phyloP scores from a whole-genome alignment of 1,284 basidiomycete genomes.

The Hemileia vastatrix region DNA sequence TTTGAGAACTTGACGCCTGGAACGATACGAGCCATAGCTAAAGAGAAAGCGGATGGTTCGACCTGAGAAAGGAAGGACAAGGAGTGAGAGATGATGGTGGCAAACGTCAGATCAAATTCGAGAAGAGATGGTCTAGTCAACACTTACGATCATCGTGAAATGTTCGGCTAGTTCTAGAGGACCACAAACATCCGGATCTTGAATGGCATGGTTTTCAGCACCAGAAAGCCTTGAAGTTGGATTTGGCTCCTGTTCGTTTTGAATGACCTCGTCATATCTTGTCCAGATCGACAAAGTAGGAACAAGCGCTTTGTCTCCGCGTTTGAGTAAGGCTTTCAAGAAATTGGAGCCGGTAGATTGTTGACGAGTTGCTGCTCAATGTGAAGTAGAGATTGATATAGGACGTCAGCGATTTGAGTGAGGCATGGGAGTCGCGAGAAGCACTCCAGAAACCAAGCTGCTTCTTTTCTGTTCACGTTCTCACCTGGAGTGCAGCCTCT shows the following conservation, averaged over 20 bases:
- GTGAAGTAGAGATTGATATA: too few relatives aligned
- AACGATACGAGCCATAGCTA: neutral
- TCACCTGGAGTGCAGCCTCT: slow-evolving; percentile 29
- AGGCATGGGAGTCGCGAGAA: too few relatives aligned
- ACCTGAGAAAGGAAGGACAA: slow-evolving; percentile 17
- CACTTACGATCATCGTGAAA: slow-evolving; percentile 25
- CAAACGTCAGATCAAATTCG: slow-evolving; percentile 20
- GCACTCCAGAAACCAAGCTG: too few relatives aligned
- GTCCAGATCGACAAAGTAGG: slow-evolving; percentile 30
- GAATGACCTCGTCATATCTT: slow-evolving; percentile 38
- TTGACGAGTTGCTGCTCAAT: too few relatives aligned
- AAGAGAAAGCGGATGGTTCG: slow-evolving; percentile 5
- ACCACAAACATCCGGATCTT: slow-evolving; percentile 28
- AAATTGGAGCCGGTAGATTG: slow-evolving; percentile 36
- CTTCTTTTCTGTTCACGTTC: too few relatives aligned
- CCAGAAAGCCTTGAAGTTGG: slow-evolving; percentile 23
- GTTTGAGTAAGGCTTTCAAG: slow-evolving; percentile 33
- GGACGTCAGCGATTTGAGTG: too few relatives aligned
- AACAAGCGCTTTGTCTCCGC: slow-evolving; percentile 34
- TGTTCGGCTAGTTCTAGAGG: slow-evolving; percentile 25
- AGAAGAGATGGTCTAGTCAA: too few relatives aligned
- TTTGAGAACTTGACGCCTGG: neutral
- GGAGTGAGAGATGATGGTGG: slow-evolving; percentile 24
- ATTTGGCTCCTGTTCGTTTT: slow-evolving; percentile 27
- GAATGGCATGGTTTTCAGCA: slow-evolving; percentile 24